These are phyloP conservation scores for Hanseniaspora vineae DNA, from an alignment of 805 yeast species.

Conservation along the genomic window DNA sequence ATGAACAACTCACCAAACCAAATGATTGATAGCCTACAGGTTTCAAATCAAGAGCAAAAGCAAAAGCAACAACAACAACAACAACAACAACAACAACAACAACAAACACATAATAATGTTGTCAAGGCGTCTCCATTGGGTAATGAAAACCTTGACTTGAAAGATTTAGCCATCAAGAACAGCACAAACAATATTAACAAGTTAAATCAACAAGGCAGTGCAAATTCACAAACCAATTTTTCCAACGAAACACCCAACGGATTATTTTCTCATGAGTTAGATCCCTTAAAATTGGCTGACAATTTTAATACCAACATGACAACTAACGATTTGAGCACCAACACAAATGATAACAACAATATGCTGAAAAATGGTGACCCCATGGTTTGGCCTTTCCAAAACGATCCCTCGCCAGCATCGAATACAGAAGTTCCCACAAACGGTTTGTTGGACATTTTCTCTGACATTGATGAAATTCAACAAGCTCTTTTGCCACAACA, in stretches of 20 bases:
- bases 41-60: background rate
- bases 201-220: background rate
- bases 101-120: too few species aligned
- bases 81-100: too few species aligned
- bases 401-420: background rate
- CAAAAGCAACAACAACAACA: background rate
- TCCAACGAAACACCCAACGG: background rate
- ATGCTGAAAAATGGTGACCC: too few species aligned
- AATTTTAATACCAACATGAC: background rate
- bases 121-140: background rate
- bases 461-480: constrained; percentile 9
- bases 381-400: background rate
- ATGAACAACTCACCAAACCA: background rate
- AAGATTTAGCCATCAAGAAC: background rate
- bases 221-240: background rate
- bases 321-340: background rate
- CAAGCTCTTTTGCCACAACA: background rate
- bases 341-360: background rate
- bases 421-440: constrained; percentile 9
- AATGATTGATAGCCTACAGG: background rate
- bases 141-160: background rate
- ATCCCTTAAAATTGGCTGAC: background rate
- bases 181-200: background rate
- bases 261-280: background rate
- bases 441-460: constrained; percentile 30